phyloP scores from a whole-genome alignment of 1,284 basidiomycete genomes.

The Microbotryum silenes-acaulis region DNA sequence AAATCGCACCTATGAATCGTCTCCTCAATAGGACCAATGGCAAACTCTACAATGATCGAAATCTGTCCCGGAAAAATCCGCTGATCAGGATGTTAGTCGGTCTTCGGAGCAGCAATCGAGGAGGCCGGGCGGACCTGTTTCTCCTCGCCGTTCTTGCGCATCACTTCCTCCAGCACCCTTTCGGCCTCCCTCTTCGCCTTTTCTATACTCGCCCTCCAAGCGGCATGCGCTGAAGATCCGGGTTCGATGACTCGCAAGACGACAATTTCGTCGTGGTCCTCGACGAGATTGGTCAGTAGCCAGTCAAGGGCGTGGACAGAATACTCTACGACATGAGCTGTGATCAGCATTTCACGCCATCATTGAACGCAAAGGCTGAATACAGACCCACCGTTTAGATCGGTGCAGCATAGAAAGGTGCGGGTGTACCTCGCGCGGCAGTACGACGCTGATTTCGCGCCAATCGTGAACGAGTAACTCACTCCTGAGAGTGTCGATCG shows the following conservation, averaged over 20 bases:
- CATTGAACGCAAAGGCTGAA: neutral
- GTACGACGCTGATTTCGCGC: slow-evolving; percentile 79
- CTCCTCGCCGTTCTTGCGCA: slow-evolving; percentile 70
- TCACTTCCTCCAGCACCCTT: slow-evolving; percentile 68
- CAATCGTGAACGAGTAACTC: slow-evolving; percentile 42
- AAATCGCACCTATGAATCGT: slow-evolving; percentile 51
- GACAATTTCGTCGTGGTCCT: slow-evolving; percentile 85
- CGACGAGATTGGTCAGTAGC: slow-evolving; percentile 42
- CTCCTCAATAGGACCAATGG: slow-evolving; percentile 79
- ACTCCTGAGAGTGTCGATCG: slow-evolving; percentile 9
- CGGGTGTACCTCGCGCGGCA: slow-evolving; percentile 68
- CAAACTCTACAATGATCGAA: slow-evolving; percentile 86
- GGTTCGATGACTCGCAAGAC: slow-evolving; percentile 79
- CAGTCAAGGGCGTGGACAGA: slow-evolving; percentile 78
- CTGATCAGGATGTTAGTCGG: neutral
- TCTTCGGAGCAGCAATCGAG: slow-evolving; percentile 35
- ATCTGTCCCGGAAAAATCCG: slow-evolving; percentile 48
- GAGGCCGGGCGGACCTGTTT: slow-evolving; percentile 63
- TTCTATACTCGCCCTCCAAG: slow-evolving; percentile 50
- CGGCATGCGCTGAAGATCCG: slow-evolving; percentile 27
- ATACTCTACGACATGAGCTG: slow-evolving; percentile 49
- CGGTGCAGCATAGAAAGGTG: slow-evolving; percentile 83
- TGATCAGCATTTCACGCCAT: neutral
- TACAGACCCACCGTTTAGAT: slow-evolving; percentile 52
- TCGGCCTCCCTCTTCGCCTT: slow-evolving; percentile 79